Evolutionary conservation across 768 basidiomycete species (phyloP), one percentile per base, ranked within the genome.

Genomic region (Psilocybe cyanescens): DNA sequence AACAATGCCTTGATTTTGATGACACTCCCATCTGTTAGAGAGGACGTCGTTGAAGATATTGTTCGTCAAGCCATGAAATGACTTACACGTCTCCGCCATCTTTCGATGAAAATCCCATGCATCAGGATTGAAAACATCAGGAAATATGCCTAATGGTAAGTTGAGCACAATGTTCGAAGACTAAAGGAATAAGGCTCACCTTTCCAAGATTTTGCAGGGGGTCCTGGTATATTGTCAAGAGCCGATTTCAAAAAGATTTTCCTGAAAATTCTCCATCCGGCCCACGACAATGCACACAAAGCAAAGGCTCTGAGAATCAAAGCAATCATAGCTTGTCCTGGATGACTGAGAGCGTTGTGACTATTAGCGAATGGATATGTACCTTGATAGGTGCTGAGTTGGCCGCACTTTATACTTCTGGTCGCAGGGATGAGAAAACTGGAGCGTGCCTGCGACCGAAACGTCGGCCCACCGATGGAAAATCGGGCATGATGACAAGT

Each of bases 171-270:
- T 11, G 53, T 4, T 29, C 24, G 11, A 59, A 2, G 28, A 35
- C 6, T 51, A 54, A 8, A 45, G 47, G 1, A 60, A 8, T 30
- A 39, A 30, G 19, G 51, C 62, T n/a, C 16, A 79, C 81, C 81
- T 51, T 65, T 73, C 33, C 74, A 60, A 29, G 79, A 81, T 7
- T 58, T 55, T 0, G 73, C 62, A 3, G 70, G 62, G 0, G 80
- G 81, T 3, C 81, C 81, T 8, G 78, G 76, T 39, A 82, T 69
- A 64, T 79, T 78, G 52, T 78, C 74, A 3, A 80, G 63, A 8
- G 68, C 61, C 12, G 70, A 69, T 17, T 64, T 63, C 31, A 62
- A 39, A 47, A 70, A 49, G 49, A 69, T 61, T 19, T 58, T 44
- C 28, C 61, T 55, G 3, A 72, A 35, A 16, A 67, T 14, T 35